These are phyloP conservation scores for Syzygium syzygioides DNA, from an alignment of 441 rosid genomes.

Conservation along the genomic window DNA sequence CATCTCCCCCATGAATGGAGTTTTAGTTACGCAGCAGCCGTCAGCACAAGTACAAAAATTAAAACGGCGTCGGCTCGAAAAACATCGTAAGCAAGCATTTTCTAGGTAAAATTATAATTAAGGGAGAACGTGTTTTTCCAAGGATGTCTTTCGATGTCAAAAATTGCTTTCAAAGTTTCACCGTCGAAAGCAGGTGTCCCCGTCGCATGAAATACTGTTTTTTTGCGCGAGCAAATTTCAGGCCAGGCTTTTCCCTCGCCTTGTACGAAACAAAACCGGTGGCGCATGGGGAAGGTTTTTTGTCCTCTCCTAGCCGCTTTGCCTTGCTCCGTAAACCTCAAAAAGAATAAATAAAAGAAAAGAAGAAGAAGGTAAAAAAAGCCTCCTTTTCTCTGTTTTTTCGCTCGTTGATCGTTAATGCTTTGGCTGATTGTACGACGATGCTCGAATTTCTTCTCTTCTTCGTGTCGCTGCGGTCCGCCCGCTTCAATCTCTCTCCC, in stretches of 20 bases:
- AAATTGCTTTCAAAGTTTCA: background rate
- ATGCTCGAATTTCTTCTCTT: background rate
- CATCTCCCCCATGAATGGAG: background rate
- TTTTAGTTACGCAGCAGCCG: background rate
- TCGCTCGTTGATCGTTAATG: background rate
- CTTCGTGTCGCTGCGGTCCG: background rate
- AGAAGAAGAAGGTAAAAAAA: fast-evolving
- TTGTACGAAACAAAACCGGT: background rate
- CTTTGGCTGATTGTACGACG: background rate
- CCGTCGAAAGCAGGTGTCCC: background rate
- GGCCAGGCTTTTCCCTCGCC: background rate
- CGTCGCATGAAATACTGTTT: background rate
- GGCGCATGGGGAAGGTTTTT: background rate
- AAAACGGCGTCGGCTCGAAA: background rate
- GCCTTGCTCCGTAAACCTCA: background rate
- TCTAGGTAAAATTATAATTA: fast-evolving
- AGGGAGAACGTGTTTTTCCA: background rate
- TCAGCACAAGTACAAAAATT: fast-evolving
- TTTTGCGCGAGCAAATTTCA: background rate
- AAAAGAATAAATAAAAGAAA: fast-evolving
- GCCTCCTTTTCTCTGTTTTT: background rate
- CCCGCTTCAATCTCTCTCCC: background rate
- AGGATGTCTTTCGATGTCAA: background rate
- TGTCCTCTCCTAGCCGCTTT: background rate
- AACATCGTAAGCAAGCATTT: background rate